Percentiles rank a stretch among this genome's conserved stretches.
These are phyloP conservation scores for Candida sithepensis DNA, from an alignment of 805 yeast species.

Conservation along the genomic window DNA sequence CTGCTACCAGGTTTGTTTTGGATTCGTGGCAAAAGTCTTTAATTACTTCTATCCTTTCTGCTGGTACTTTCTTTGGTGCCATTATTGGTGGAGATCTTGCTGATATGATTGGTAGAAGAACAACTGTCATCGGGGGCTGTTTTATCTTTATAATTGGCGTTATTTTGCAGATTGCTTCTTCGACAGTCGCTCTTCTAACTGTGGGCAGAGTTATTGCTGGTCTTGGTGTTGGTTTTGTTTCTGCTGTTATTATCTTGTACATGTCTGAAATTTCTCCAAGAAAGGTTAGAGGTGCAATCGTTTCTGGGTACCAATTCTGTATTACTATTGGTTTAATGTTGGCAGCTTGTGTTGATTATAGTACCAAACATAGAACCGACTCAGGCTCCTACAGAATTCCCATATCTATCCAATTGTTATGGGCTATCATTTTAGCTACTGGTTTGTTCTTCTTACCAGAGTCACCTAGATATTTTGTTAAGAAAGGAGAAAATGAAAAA, in stretches of 20 bases:
- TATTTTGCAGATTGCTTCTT: conserved; percentile 42
- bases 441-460: conserved; percentile 73
- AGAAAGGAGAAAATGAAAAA: conserved; percentile 48
- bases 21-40: conserved; percentile 36
- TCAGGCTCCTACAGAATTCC: conserved; percentile 72
- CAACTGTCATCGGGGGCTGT: conserved; percentile 42
- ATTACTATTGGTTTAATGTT: conserved; percentile 69
- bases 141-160: conserved; percentile 46
- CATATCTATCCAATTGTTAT: conserved; percentile 64
- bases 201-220: conserved; percentile 77
- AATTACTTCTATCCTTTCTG: conserved; percentile 69
- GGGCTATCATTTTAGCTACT: conserved; percentile 58
- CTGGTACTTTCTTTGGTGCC: conserved; percentile 72
- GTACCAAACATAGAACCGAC: conserved; percentile 49
- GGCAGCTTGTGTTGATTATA: conserved; percentile 70
- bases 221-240: conserved; percentile 71
- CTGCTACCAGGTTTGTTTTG: conserved; percentile 19
- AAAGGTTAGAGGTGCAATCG: conserved; percentile 75
- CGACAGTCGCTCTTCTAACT: conserved; percentile 46
- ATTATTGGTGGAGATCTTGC: conserved; percentile 54
- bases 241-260: conserved; percentile 75
- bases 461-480: conserved; percentile 68
- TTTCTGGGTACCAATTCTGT: conserved; percentile 62
- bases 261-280: conserved; percentile 78
- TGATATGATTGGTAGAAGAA: conserved; percentile 44